Percentiles rank a stretch among this genome's conserved stretches.
phyloP scores from a whole-genome alignment of 768 basidiomycete species.

The Agrocybe pediades region DNA sequence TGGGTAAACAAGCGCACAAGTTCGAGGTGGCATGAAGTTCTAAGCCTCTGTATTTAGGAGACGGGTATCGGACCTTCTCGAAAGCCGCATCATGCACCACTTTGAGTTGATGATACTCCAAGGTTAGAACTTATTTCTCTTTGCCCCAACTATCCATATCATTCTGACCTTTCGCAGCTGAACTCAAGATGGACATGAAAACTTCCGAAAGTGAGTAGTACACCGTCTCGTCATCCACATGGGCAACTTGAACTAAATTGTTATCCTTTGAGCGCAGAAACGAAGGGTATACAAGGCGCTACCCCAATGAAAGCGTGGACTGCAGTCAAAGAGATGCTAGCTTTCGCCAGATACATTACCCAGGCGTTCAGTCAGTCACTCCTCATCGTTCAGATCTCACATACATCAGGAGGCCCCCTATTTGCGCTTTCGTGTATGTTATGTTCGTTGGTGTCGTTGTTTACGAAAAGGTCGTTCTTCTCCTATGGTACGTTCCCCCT shows the following conservation, averaged over 20 bases:
- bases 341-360: slow-evolving; percentile 20
- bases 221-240: background rate
- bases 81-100: background rate
- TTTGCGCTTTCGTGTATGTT: slow-evolving; percentile 35
- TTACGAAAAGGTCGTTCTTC: slow-evolving; percentile 32
- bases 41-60: background rate
- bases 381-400: slow-evolving; percentile 30
- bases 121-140: background rate
- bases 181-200: background rate
- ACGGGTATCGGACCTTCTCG: background rate
- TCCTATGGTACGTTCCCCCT: background rate
- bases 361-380: slow-evolving; percentile 27
- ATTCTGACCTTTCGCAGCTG: background rate
- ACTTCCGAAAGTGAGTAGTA: background rate
- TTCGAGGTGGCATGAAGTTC: background rate
- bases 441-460: slow-evolving; percentile 10
- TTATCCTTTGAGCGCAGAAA: slow-evolving; percentile 21
- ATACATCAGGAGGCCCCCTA: slow-evolving; percentile 29
- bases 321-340: slow-evolving; percentile 23
- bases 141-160: too few relatives aligned
- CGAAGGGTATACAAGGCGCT: slow-evolving; percentile 12
- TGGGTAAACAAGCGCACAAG: background rate
- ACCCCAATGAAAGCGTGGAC: slow-evolving; percentile 25
- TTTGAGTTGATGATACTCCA: background rate
- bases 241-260: too few relatives aligned